Evolutionary conservation across 2,329 filamentous ascomycete genomes (phyloP), one percentile per base, ranked within the genome.

Genomic region (Corynespora cassiicola): DNA sequence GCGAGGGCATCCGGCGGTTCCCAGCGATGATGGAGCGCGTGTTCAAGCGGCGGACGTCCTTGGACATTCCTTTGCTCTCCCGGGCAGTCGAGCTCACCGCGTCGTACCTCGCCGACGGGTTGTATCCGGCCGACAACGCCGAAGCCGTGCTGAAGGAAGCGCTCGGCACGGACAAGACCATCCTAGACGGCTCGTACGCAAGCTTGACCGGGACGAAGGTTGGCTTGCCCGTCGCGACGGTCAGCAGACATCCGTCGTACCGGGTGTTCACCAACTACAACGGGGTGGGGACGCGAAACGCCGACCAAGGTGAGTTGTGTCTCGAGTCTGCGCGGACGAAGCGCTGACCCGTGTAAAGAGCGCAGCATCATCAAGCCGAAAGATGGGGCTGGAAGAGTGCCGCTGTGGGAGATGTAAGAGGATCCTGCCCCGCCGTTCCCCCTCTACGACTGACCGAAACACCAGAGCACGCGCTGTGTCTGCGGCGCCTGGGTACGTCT

Each of bases 201-300:
- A 52, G 18, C 8, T 42, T 36, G 22, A 49, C 27, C 20, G 41
- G 44, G 22, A 52, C 29, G 26, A 30, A 22, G 8, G 12, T 49
- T 31, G 20, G 47, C 21, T 26, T 49, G 7, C 47, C 30, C 6
- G 38, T 51, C 14, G 40, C 40, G 17, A 51, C 32, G 16, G 45
- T 51, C 31, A 29, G 30, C 35, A 31, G 22, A 24, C 20, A 38
- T 35, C 45, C 21, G 15, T 46, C 34, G n/a, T 36, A 31, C 27
- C 34, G 36, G n/a, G 39, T 52, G 14, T 52, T 52, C 36, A 52
- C 42, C 11, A 52, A 52, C 36, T 52, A 52, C 27, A 50, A 52
- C 36, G 28, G 46, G 12, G 42, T 44, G 15, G 31, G 39, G 1
- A 20, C 38, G 29, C 25, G 39, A n/a, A 23, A 43, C 39, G 18